Evolutionary conservation across 1,139 yeast species (phyloP), one percentile per base, ranked within the genome.

Genomic region (Fermentozyma sake): DNA sequence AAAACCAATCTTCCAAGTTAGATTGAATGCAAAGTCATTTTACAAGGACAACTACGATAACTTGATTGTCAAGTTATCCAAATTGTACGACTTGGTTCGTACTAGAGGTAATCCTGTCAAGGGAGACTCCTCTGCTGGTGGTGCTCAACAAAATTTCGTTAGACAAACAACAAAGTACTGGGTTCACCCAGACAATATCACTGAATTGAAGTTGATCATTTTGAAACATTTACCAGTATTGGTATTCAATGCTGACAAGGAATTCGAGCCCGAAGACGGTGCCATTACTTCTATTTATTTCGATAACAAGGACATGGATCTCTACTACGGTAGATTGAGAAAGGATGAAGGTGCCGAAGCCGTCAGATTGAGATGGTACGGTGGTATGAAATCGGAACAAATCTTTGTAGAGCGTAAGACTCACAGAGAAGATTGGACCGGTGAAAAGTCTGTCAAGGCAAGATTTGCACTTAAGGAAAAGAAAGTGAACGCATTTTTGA

Each of bases 301-400:
- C 49, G 98, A 91, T 58, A 86, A 91, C 55, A 71, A 77, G 39
- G 79, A 80, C 38, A 74, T 91, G 70, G 97, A 91, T 47, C 70
- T 91, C 34, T 91, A 91, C 60, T 83, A 85, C 44, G 98, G 98
- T 24, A 78, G 98, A 59, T 70, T 91, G 47, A 78, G 93, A 54
- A 91, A 91, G 59, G 94, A 86, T 43, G 99, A 91, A 67, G 98
- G 98, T 55, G 98, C 98, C 7, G 98, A 91, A 60, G 98, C 98
- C 13, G 87, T 91, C 44, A 80, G 98, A 63, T 70, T 91, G 52
- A 79, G 98, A 66, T 91, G 98, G 98, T 91, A 91, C 53, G 98
- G 98, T 51, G 96, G 96, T 30, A 89, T 91, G 98, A 72, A 76
- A 34, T 74, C 91, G 4, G 96, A 89, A 43, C 85, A 84, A 29